phyloP scores from a whole-genome alignment of 768 basidiomycete genomes.

The Lactifluus piperatus region DNA sequence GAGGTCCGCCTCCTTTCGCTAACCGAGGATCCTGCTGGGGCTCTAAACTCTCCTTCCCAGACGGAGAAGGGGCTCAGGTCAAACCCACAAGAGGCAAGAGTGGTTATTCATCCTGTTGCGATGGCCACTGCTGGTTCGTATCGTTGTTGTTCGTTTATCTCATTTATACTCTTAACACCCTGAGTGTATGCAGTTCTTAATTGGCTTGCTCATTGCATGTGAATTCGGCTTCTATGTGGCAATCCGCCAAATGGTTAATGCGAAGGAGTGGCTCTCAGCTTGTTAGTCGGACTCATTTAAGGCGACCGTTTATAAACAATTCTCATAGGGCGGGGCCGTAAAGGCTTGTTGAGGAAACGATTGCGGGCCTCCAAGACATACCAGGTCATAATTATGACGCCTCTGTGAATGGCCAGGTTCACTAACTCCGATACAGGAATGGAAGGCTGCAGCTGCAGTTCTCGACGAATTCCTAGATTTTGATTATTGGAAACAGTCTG shows the following conservation, averaged over 20 bases:
- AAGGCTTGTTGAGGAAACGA: slow-evolving; percentile 65
- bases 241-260: slow-evolving; percentile 87
- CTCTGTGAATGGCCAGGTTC: neutral
- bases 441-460: slow-evolving; percentile 72
- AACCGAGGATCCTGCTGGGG: neutral
- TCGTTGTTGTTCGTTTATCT: slow-evolving; percentile 21
- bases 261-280: slow-evolving; percentile 87
- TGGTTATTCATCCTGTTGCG: slow-evolving; percentile 70
- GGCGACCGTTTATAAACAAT: neutral
- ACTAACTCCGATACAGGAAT: slow-evolving; percentile 44
- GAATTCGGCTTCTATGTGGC: slow-evolving; percentile 85
- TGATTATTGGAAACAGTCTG: slow-evolving; percentile 81
- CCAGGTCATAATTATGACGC: slow-evolving; percentile 36
- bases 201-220: slow-evolving; percentile 72
- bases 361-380: slow-evolving; percentile 71
- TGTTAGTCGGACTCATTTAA: slow-evolving; percentile 39
- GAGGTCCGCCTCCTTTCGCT: slow-evolving; percentile 36
- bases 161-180: neutral
- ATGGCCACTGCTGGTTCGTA: slow-evolving; percentile 76
- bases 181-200: slow-evolving; percentile 49
- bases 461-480: slow-evolving; percentile 81
- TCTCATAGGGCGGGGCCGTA: slow-evolving; percentile 70
- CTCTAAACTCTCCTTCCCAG: slow-evolving; percentile 17
- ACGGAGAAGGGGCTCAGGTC: slow-evolving; percentile 30
- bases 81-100: slow-evolving; percentile 46